phyloP scores from a whole-genome alignment of 2,329 filamentous ascomycete genomes.

The Hansfordia pulvinata region DNA sequence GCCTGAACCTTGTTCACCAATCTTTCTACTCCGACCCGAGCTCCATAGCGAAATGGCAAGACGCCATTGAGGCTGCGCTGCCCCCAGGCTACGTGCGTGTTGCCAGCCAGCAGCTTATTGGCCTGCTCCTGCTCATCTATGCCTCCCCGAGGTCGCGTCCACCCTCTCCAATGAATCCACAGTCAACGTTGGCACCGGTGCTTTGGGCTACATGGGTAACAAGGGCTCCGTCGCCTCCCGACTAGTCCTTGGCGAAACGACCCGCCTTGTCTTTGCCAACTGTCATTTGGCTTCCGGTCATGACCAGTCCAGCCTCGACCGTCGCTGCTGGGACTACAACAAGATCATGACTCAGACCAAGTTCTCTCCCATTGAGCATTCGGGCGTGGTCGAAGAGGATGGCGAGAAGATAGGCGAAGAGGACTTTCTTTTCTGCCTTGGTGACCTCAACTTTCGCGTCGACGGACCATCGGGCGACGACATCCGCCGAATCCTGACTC shows the following conservation, averaged over 20 bases:
- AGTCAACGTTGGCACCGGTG: constrained; percentile 77
- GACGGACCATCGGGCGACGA: constrained; percentile 83
- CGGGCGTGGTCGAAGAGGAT: constrained; percentile 49
- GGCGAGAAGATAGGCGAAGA: constrained; percentile 11
- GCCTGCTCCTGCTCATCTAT: constrained; percentile 73
- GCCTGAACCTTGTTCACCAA: constrained; percentile 67
- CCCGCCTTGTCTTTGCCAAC: constrained; percentile 79
- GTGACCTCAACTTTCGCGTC: constrained; percentile 88
- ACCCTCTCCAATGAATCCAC: constrained; percentile 74
- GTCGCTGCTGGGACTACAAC: constrained; percentile 78
- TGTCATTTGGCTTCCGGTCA: constrained; percentile 86
- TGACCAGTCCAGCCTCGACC: constrained; percentile 59
- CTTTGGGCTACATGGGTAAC: constrained; percentile 78
- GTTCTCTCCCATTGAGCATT: constrained; percentile 60
- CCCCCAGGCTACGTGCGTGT: constrained; percentile 67
- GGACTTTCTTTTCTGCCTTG: constrained; percentile 92
- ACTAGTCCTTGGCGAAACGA: constrained; percentile 79
- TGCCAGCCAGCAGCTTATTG: constrained; percentile 73
- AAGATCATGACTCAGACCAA: constrained; percentile 66
- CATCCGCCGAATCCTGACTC: constrained; percentile 67
- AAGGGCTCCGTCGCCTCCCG: constrained; percentile 81
- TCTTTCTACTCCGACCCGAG: constrained; percentile 65
- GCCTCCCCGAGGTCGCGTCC: constrained; percentile 64
- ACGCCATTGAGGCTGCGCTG: constrained; percentile 57
- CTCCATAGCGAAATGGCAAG: constrained; percentile 67